Percentiles rank a stretch among this genome's conserved stretches.
Conservation (phyloP, 768 basidiomycete genomes). For the Pleurotus eryngii region DNA sequence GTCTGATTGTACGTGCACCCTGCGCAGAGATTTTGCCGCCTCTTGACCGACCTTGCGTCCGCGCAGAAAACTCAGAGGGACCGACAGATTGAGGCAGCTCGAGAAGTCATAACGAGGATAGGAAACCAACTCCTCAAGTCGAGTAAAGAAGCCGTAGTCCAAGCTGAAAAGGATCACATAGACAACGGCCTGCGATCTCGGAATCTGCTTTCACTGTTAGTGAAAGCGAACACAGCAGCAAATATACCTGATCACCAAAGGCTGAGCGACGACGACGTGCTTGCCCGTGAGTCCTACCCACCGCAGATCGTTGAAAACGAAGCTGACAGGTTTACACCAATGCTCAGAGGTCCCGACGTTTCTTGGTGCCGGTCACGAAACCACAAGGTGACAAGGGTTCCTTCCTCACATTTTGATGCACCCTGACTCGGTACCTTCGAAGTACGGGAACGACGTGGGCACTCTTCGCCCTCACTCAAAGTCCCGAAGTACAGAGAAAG, state of each 20-base stretch:
- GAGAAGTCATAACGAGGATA: slow-evolving; percentile 44
- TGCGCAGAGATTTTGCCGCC: neutral
- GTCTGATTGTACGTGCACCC: slow-evolving; percentile 25
- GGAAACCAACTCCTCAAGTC: slow-evolving; percentile 45
- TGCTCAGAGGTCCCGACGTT: slow-evolving; percentile 57
- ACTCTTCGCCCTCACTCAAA: slow-evolving; percentile 49
- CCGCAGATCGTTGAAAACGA: neutral
- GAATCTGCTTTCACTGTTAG: slow-evolving; percentile 58
- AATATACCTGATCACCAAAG: slow-evolving; percentile 53
- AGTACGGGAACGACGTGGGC: slow-evolving; percentile 55
- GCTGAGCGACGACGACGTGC: slow-evolving; percentile 61
- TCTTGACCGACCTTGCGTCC: neutral
- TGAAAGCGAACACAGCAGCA: slow-evolving; percentile 62
- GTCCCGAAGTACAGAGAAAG: slow-evolving; percentile 46
- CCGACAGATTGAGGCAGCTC: slow-evolving; percentile 24
- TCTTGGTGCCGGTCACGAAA: slow-evolving; percentile 58
- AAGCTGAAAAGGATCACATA: slow-evolving; percentile 24
- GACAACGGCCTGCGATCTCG: slow-evolving; percentile 33
- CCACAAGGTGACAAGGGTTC: slow-evolving; percentile 36
- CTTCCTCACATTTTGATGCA: neutral
- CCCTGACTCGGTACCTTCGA: neutral
- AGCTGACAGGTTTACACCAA: neutral
- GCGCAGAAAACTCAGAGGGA: slow-evolving; percentile 31
- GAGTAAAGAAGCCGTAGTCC: slow-evolving; percentile 39
- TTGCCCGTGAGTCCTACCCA: slow-evolving; percentile 38